Conservation (phyloP, 2,329 filamentous ascomycete genomes). For the Stachybotrys echinatus region DNA sequence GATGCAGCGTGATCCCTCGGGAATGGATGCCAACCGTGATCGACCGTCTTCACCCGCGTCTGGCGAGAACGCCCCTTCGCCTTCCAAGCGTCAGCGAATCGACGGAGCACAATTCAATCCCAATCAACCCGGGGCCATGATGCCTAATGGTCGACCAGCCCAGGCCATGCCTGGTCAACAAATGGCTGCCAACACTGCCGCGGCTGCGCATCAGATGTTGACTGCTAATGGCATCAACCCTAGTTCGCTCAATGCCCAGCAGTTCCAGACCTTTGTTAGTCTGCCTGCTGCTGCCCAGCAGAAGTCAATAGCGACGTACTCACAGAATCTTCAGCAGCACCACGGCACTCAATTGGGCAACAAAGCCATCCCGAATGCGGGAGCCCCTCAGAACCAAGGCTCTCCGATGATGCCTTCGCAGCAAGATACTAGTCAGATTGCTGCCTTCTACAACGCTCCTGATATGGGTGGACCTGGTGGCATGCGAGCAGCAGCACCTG, state of each 20-base stretch:
- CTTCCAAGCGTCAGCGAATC: conserved; percentile 82
- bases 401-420: conserved; percentile 78
- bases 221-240: conserved; percentile 70
- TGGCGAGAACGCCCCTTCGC: conserved; percentile 84
- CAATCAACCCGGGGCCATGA: conserved; percentile 59
- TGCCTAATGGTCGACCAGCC: conserved; percentile 65
- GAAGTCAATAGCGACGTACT: conserved; percentile 85
- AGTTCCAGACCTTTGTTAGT: conserved; percentile 62
- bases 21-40: conserved; percentile 78
- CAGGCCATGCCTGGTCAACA: conserved; percentile 70
- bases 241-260: conserved; percentile 65
- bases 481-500: conserved; percentile 51
- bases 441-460: conserved; percentile 57
- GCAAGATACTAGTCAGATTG: conserved; percentile 56
- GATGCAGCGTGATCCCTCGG: conserved; percentile 84
- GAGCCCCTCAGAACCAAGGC: conserved; percentile 67
- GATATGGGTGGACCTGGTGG: conserved; percentile 53
- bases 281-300: conserved; percentile 59
- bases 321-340: conserved; percentile 77
- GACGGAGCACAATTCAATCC: conserved; percentile 67
- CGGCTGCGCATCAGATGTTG: conserved; percentile 55
- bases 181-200: conserved; percentile 47
- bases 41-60: conserved; percentile 77
- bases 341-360: conserved; percentile 76
- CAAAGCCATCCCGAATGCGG: conserved; percentile 70